phyloP scores from a whole-genome alignment of 1,284 basidiomycete genomes.

The Salmacisia buchloeana region DNA sequence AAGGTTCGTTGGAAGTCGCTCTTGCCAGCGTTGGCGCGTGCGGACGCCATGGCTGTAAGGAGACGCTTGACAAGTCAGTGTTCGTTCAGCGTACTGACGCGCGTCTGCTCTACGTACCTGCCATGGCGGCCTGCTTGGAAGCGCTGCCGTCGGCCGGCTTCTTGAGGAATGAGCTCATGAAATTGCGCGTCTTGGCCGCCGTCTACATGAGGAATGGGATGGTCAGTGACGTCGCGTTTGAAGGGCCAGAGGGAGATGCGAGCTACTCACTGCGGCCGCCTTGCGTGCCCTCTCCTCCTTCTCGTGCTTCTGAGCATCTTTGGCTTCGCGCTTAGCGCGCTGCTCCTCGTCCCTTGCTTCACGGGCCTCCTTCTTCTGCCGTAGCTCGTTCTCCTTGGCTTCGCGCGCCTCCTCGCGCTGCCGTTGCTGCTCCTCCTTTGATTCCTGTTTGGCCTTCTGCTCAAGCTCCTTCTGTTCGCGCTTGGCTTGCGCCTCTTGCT shows the following conservation, averaged over 20 bases:
- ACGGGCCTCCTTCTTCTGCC: conserved; percentile 55
- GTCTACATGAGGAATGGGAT: neutral
- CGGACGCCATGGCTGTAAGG: conserved; percentile 11
- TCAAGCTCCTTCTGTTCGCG: conserved; percentile 22
- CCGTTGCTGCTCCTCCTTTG: neutral
- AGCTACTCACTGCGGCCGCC: neutral
- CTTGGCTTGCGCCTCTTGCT: conserved; percentile 46
- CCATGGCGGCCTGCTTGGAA: neutral
- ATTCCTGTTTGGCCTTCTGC: conserved; percentile 14
- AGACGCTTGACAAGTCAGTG: neutral
- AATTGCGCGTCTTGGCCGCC: conserved; percentile 30
- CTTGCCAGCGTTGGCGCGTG: conserved; percentile 10
- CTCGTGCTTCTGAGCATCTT: conserved; percentile 12
- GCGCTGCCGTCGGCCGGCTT: conserved; percentile 23
- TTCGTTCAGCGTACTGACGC: neutral
- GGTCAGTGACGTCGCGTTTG: too few species aligned
- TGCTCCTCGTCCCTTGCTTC: conserved; percentile 9
- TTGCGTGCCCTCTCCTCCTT: conserved; percentile 13
- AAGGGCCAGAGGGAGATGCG: too few species aligned
- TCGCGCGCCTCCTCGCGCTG: conserved; percentile 6
- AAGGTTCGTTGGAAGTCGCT: conserved; percentile 44
- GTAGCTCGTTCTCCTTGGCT: conserved; percentile 52
- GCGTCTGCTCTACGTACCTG: neutral
- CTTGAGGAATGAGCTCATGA: conserved; percentile 43
- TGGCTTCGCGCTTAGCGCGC: conserved; percentile 2